Evolutionary conservation across 2,329 filamentous ascomycete genomes (phyloP).

Genomic region (Pyrenochaeta sp.): DNA sequence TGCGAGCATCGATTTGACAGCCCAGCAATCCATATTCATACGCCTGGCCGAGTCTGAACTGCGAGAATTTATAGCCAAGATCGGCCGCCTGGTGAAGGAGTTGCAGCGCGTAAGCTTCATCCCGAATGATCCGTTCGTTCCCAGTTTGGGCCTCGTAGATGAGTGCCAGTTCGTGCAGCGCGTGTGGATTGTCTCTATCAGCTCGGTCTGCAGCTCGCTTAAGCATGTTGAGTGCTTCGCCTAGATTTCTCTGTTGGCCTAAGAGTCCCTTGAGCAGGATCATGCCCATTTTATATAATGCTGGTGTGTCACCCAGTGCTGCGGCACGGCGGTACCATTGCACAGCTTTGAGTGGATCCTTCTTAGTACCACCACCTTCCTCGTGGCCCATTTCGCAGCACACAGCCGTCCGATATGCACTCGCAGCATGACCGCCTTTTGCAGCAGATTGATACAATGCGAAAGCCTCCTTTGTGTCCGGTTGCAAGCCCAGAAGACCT

Average conservation of each 20-base stretch:
- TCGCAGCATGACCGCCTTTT: constrained; percentile 84
- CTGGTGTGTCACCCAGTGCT: constrained; percentile 85
- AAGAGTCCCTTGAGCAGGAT: constrained; percentile 91
- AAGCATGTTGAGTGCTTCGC: constrained; percentile 90
- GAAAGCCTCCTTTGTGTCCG: constrained; percentile 92
- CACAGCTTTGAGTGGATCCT: constrained; percentile 91
- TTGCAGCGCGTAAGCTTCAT: constrained; percentile 81
- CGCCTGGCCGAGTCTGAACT: constrained; percentile 86
- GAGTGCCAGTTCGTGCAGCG: constrained; percentile 83
- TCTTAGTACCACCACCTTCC: constrained; percentile 90
- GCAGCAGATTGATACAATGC: constrained; percentile 92
- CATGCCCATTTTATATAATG: constrained; percentile 99
- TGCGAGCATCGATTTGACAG: constrained; percentile 80
- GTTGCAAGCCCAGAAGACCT: constrained; percentile 78
- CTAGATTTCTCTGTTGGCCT: constrained; percentile 82
- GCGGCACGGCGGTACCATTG: constrained; percentile 98
- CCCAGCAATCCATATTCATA: constrained; percentile 90
- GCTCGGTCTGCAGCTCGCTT: constrained; percentile 91
- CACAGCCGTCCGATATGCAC: constrained; percentile 93
- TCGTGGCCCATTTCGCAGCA: constrained; percentile 97
- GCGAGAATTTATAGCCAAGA: constrained; percentile 92
- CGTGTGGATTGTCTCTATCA: constrained; percentile 90
- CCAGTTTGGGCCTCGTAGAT: constrained; percentile 73
- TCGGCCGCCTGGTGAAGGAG: constrained; percentile 87
- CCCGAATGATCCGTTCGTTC: constrained; percentile 71